Evolutionary conservation across 1,284 basidiomycete species (phyloP).

Genomic region (Leccinum insigne): DNA sequence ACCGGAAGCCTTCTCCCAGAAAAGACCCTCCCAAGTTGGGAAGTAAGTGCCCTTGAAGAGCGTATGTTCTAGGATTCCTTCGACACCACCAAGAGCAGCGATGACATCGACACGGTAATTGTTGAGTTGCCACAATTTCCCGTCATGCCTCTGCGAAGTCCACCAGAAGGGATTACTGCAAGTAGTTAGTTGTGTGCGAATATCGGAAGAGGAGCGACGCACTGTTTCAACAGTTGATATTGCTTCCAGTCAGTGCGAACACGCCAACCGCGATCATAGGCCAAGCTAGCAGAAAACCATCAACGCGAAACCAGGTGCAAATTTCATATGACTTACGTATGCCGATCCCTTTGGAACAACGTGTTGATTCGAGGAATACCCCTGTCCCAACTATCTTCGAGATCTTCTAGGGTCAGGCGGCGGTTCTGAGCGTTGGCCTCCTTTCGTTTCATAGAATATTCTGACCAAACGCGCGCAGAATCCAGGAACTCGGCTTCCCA

Average conservation of each 20-base stretch:
- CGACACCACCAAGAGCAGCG: slow-evolving; percentile 97
- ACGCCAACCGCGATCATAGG: slow-evolving; percentile 98
- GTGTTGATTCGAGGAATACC: slow-evolving; percentile 99
- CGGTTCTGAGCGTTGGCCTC: slow-evolving; percentile 98
- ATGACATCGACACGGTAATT: slow-evolving; percentile 99
- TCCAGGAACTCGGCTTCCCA: slow-evolving; percentile 99
- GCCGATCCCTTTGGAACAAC: slow-evolving; percentile 97
- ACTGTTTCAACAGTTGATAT: slow-evolving; percentile 93
- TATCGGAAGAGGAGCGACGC: slow-evolving; percentile 29
- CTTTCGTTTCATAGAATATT: slow-evolving; percentile 99
- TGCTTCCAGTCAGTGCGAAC: slow-evolving; percentile 97
- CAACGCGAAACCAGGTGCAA: slow-evolving; percentile 44
- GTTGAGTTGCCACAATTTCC: slow-evolving; percentile 98
- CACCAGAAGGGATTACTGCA: slow-evolving; percentile 95
- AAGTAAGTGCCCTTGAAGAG: slow-evolving; percentile 98
- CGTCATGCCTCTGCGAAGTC: slow-evolving; percentile 98
- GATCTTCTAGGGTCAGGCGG: slow-evolving; percentile 93
- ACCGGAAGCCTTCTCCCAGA: slow-evolving; percentile 96
- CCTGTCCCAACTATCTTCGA: slow-evolving; percentile 98
- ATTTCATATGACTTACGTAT: slow-evolving; percentile 63
- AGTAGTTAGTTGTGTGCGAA: slow-evolving; percentile 6
- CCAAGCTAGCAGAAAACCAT: slow-evolving; percentile 64
- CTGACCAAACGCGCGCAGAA: slow-evolving; percentile 98
- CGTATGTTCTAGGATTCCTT: slow-evolving; percentile 97
- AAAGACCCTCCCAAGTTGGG: slow-evolving; percentile 91